These are phyloP conservation scores for Hericium rajendrae DNA, from an alignment of 768 basidiomycete genomes.

Conservation along the genomic window DNA sequence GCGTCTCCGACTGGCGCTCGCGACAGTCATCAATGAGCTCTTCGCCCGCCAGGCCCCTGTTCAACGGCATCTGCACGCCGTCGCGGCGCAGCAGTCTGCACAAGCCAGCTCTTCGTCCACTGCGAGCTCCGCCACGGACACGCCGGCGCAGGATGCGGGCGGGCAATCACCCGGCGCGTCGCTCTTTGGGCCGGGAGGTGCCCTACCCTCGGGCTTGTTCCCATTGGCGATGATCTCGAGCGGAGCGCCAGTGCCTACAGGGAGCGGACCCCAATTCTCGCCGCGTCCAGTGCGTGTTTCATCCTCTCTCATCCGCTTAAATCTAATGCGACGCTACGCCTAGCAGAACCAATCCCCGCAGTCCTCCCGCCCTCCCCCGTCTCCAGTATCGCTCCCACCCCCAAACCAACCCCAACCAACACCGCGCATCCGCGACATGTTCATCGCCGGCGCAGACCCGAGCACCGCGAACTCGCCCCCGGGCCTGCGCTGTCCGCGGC, in stretches of 20 bases:
- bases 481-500: conserved; percentile 58
- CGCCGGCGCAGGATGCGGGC: not conserved
- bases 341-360: not conserved
- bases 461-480: conserved; percentile 54
- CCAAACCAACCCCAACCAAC: conserved; percentile 12
- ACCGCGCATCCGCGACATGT: conserved; percentile 40
- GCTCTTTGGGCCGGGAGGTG: not conserved
- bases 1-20: conserved; percentile 63
- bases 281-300: conserved; percentile 14
- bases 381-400: not conserved
- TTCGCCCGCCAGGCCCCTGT: conserved; percentile 61
- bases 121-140: conserved; percentile 17
- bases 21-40: conserved; percentile 72
- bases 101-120: conserved; percentile 14
- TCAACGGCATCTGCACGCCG: conserved; percentile 12
- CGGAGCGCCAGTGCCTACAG: not conserved
- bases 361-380: not conserved
- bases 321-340: no score
- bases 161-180: not conserved
- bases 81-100: conserved; percentile 1
- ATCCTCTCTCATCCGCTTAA: not conserved
- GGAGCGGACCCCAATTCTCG: conserved; percentile 14
- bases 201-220: not conserved
- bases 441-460: conserved; percentile 53
- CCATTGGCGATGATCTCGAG: not conserved